Percentiles rank a stretch among this genome's conserved stretches.
These are phyloP conservation scores for Phytophthora fragariae DNA, from an alignment of 352 stramenopile genomes.

Conservation along the genomic window DNA sequence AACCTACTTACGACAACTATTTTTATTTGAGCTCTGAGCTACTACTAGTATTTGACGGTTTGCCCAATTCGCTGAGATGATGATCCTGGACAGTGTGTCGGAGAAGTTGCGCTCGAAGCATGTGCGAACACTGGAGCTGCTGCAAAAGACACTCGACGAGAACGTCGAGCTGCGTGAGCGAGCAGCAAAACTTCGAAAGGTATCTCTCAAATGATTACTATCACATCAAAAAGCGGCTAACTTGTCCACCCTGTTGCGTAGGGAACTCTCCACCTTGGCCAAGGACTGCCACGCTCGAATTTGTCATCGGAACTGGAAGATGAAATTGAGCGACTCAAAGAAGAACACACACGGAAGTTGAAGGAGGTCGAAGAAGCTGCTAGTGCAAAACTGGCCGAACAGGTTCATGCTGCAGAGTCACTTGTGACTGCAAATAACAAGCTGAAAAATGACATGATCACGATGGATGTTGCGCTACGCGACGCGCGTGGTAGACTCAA, in stretches of 20 bases:
- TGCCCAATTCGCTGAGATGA: conserved; percentile 28
- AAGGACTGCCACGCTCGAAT: conserved; percentile 52
- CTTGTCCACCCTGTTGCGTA: conserved; percentile 9
- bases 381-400: conserved; percentile 39
- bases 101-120: conserved; percentile 84
- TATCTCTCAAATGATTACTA: conserved; percentile 9
- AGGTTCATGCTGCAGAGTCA: conserved; percentile 36
- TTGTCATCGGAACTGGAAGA: conserved; percentile 60
- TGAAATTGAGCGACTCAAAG: conserved; percentile 63
- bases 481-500: conserved; percentile 49
- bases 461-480: conserved; percentile 49
- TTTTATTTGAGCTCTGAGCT: conserved; percentile 6
- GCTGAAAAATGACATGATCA: conserved; percentile 64
- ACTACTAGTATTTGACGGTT: background rate
- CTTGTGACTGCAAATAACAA: conserved; percentile 52
- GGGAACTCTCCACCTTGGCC: conserved; percentile 58
- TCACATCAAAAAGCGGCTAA: background rate
- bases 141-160: conserved; percentile 83
- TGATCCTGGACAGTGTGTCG: conserved; percentile 68
- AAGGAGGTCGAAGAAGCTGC: conserved; percentile 47
- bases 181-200: conserved; percentile 58
- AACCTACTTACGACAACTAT: background rate
- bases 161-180: conserved; percentile 72
- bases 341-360: conserved; percentile 49
- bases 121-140: conserved; percentile 78